These are phyloP conservation scores for Trichoderma guizhouense DNA, from an alignment of 2,329 filamentous ascomycete species.

Conservation along the genomic window DNA sequence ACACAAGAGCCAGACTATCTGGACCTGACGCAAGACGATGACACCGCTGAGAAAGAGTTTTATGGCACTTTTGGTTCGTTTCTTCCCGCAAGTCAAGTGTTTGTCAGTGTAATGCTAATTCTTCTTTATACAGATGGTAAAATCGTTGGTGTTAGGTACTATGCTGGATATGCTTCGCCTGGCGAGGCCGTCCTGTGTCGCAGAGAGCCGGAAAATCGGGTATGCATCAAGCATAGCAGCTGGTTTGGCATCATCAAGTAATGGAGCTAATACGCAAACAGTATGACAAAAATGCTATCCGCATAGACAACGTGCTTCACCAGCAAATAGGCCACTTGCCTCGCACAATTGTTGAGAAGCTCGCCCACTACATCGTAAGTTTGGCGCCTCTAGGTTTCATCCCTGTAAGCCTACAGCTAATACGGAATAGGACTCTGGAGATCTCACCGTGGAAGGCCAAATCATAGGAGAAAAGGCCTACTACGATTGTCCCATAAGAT, in stretches of 20 bases:
- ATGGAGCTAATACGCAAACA: constrained; percentile 18
- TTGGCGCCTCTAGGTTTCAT: background rate
- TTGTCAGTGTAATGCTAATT: background rate
- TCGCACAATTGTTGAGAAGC: constrained; percentile 61
- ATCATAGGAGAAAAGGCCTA: constrained; percentile 63
- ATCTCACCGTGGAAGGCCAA: constrained; percentile 64
- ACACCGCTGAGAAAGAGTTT: constrained; percentile 41
- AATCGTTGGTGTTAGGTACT: constrained; percentile 56
- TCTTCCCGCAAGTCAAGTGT: background rate
- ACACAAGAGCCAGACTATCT: constrained; percentile 38
- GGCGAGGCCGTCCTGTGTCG: constrained; percentile 62
- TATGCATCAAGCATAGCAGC: constrained; percentile 23
- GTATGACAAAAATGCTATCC: constrained; percentile 74
- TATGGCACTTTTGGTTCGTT: constrained; percentile 46
- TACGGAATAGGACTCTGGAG: constrained; percentile 47
- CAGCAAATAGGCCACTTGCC: constrained; percentile 78
- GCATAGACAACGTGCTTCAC: constrained; percentile 71
- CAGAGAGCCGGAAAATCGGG: constrained; percentile 64
- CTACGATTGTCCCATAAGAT: constrained; percentile 69
- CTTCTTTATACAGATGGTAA: constrained; percentile 38
- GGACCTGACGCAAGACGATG: constrained; percentile 46
- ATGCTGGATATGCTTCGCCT: constrained; percentile 57
- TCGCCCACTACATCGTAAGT: constrained; percentile 68
- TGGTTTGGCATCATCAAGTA: background rate
- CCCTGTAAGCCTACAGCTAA: background rate